Percentiles rank a stretch among this genome's conserved stretches.
These are phyloP conservation scores for Botrytis aclada DNA, from an alignment of 2,329 filamentous ascomycete genomes.

Conservation along the genomic window DNA sequence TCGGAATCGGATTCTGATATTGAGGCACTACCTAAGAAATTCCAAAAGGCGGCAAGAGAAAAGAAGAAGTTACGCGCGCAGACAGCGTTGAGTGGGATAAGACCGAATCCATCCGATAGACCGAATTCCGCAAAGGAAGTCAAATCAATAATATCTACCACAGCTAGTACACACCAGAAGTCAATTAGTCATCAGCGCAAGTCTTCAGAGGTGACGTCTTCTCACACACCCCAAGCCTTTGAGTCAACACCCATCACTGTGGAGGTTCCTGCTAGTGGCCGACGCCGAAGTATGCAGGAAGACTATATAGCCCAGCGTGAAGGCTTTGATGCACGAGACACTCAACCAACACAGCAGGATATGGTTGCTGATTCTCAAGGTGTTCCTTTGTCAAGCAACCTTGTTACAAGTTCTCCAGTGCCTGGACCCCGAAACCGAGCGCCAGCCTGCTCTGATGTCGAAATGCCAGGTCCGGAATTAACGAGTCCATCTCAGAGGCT, in stretches of 20 bases:
- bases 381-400: slow-evolving; percentile 1
- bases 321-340: slow-evolving; percentile 31
- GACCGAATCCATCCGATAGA: not conserved
- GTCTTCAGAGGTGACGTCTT: not conserved
- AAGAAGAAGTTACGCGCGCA: not conserved
- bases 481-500: not conserved
- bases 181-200: not conserved
- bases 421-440: not conserved
- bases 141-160: no score
- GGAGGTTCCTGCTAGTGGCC: slow-evolving; percentile 32
- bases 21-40: slow-evolving; percentile 20
- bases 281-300: slow-evolving; percentile 30
- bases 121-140: not conserved
- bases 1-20: slow-evolving; percentile 29
- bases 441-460: not conserved
- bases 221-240: not conserved
- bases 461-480: not conserved
- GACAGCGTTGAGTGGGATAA: not conserved
- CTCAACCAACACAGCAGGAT: slow-evolving; percentile 28
- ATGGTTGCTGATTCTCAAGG: slow-evolving; percentile 34
- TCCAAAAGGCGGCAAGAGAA: not conserved
- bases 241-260: slow-evolving; percentile 16
- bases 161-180: not conserved
- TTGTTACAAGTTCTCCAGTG: slow-evolving; percentile 8
- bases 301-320: slow-evolving; percentile 33